phyloP scores from a whole-genome alignment of 2,329 filamentous ascomycete genomes.

The Botrytis fragariae region DNA sequence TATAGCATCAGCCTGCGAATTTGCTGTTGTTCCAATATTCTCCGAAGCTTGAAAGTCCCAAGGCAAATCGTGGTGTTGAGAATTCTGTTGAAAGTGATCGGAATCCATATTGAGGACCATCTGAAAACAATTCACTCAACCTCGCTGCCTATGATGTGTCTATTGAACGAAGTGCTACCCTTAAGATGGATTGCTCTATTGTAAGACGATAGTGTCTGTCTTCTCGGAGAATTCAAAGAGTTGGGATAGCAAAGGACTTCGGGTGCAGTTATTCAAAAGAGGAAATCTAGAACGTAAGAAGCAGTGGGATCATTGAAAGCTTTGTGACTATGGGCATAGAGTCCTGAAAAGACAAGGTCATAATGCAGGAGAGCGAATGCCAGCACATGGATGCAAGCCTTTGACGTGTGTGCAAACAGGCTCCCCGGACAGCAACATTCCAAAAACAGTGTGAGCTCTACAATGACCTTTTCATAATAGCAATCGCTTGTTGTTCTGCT shows the following conservation, averaged over 20 bases:
- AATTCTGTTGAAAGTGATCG: conserved; percentile 28
- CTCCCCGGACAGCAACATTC: conserved; percentile 35
- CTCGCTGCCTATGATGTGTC: conserved; percentile 29
- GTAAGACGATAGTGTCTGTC: conserved; percentile 30
- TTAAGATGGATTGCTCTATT: conserved; percentile 34
- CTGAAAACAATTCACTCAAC: conserved; percentile 25
- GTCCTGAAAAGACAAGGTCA: conserved; percentile 29
- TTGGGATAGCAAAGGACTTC: conserved; percentile 35
- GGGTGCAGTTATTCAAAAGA: conserved; percentile 37
- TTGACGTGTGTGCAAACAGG: conserved; percentile 34
- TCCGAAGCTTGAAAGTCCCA: conserved; percentile 30
- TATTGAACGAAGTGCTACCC: conserved; percentile 29
- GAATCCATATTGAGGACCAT: conserved; percentile 33
- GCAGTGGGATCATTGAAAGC: conserved; percentile 11
- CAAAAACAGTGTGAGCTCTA: conserved; percentile 20
- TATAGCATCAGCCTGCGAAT: conserved; percentile 24
- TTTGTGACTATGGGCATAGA: conserved; percentile 22
- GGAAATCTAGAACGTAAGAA: conserved; percentile 11
- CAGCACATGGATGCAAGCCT: conserved; percentile 36
- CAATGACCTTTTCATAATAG: conserved; percentile 23
- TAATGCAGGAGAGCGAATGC: conserved; percentile 35
- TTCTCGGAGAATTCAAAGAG: conserved; percentile 36
- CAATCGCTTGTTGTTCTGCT: conserved; percentile 29
- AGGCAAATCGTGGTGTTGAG: conserved; percentile 30
- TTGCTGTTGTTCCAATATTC: conserved; percentile 22